Percentiles rank a stretch among this genome's conserved stretches.
phyloP scores from a whole-genome alignment of 2,329 filamentous ascomycete species.

The Alternaria sp. region DNA sequence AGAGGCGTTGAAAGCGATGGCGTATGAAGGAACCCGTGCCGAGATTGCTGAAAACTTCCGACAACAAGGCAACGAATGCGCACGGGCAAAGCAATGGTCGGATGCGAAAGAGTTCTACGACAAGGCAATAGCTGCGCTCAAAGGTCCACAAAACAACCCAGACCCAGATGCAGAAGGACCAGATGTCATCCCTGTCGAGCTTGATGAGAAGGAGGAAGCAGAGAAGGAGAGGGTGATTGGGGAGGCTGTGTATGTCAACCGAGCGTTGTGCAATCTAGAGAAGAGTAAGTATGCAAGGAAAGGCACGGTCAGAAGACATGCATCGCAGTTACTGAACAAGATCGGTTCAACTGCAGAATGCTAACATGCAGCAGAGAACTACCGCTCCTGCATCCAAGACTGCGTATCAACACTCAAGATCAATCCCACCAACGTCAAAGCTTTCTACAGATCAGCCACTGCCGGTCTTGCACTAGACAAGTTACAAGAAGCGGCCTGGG shows the following conservation, averaged over 20 bases:
- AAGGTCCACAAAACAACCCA: constrained; percentile 62
- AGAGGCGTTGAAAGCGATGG: constrained; percentile 86
- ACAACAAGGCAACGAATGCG: constrained; percentile 90
- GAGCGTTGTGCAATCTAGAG: constrained; percentile 88
- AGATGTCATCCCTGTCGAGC: constrained; percentile 57
- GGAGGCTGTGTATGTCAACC: constrained; percentile 83
- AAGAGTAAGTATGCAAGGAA: constrained; percentile 63
- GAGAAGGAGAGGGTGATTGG: constrained; percentile 69
- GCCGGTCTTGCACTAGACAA: constrained; percentile 83
- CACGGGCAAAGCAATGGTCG: constrained; percentile 73
- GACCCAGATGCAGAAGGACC: constrained; percentile 53
- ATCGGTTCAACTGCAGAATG: background rate
- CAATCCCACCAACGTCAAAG: constrained; percentile 85
- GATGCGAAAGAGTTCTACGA: constrained; percentile 93
- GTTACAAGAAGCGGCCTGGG: constrained; percentile 79
- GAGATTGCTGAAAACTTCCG: constrained; percentile 88
- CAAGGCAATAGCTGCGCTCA: constrained; percentile 80
- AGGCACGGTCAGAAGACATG: background rate
- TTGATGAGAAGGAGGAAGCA: constrained; percentile 68
- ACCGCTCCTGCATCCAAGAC: constrained; percentile 84
- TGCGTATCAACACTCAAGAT: constrained; percentile 80
- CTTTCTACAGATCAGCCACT: constrained; percentile 82
- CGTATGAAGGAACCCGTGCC: constrained; percentile 87
- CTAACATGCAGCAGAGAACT: constrained; percentile 69
- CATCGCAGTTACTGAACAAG: background rate